Conservation (phyloP, 345 rosid genomes). For the Eutrema yunnanense region DNA sequence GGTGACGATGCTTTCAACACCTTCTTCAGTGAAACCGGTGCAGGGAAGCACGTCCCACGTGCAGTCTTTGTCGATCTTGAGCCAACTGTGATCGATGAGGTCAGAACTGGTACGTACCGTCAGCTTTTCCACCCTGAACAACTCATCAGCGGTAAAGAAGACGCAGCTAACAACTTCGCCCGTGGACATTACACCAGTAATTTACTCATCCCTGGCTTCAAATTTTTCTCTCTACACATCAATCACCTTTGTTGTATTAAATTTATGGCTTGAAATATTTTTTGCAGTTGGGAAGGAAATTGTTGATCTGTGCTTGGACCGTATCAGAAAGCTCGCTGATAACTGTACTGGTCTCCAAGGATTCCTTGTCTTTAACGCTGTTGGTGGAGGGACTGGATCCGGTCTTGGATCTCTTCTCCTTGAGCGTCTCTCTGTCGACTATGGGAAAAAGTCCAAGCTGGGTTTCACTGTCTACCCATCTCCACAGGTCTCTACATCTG, state of each 20-base stretch:
- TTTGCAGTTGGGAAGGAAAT: constrained; percentile 68
- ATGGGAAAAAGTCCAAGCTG: constrained; percentile 64
- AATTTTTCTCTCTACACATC: neutral
- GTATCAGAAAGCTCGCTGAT: constrained; percentile 71
- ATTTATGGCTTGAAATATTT: neutral
- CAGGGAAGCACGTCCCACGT: constrained; percentile 80
- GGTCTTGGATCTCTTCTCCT: constrained; percentile 75
- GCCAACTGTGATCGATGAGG: constrained; percentile 76
- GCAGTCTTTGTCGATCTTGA: constrained; percentile 78
- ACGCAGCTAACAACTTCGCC: constrained; percentile 82
- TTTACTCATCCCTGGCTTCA: neutral
- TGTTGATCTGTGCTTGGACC: constrained; percentile 74
- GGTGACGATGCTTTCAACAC: constrained; percentile 82
- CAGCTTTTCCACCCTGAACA: constrained; percentile 64
- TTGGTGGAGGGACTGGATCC: constrained; percentile 84
- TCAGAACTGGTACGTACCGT: constrained; percentile 54
- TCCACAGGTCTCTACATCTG: constrained; percentile 72
- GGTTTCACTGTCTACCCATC: constrained; percentile 85
- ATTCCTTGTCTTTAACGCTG: constrained; percentile 73
- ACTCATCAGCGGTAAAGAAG: constrained; percentile 76
- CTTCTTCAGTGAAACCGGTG: constrained; percentile 78
- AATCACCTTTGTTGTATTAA: neutral
- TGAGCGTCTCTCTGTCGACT: constrained; percentile 71
- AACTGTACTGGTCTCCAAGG: constrained; percentile 88
- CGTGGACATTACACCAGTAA: constrained; percentile 81